Conservation (phyloP, 2,329 filamentous ascomycete genomes). For the Aspergillus ruber region DNA sequence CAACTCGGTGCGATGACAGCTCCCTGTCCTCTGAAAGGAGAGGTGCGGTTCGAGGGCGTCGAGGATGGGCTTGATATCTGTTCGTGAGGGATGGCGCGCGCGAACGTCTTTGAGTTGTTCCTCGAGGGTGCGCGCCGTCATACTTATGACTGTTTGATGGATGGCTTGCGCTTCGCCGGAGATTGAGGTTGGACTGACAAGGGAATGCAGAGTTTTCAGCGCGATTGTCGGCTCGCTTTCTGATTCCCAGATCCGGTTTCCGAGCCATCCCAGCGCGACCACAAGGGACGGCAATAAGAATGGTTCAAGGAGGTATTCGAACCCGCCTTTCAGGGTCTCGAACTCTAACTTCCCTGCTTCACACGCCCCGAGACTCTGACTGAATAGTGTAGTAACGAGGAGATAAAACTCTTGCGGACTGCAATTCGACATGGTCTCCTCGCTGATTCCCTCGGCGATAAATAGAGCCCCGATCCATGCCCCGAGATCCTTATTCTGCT, state of each 20-base stretch:
- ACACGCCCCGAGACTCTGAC: constrained; percentile 55
- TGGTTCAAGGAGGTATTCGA: constrained; percentile 59
- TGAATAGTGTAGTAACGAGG: constrained; percentile 56
- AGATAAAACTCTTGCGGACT: constrained; percentile 60
- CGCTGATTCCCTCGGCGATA: constrained; percentile 56
- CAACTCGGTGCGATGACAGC: constrained; percentile 43
- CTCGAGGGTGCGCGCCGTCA: constrained; percentile 48
- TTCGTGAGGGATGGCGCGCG: constrained; percentile 43
- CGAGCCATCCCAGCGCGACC: constrained; percentile 54
- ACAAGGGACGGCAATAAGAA: constrained; percentile 58
- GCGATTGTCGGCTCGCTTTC: constrained; percentile 46
- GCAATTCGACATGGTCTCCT: constrained; percentile 59
- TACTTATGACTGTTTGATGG: constrained; percentile 54
- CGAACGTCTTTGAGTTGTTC: constrained; percentile 48
- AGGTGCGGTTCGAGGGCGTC: constrained; percentile 46
- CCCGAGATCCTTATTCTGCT: constrained; percentile 51
- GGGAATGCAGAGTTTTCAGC: constrained; percentile 50
- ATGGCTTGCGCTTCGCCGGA: constrained; percentile 56
- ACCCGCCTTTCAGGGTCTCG: constrained; percentile 54
- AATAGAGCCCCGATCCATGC: constrained; percentile 58
- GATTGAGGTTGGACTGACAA: constrained; percentile 52
- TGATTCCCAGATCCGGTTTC: constrained; percentile 49
- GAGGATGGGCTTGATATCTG: constrained; percentile 49
- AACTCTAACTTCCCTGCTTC: constrained; percentile 50
- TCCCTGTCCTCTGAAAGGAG: constrained; percentile 45